phyloP scores from a whole-genome alignment of 2,329 filamentous ascomycete genomes.

The Verticillium zaregamsianum region DNA sequence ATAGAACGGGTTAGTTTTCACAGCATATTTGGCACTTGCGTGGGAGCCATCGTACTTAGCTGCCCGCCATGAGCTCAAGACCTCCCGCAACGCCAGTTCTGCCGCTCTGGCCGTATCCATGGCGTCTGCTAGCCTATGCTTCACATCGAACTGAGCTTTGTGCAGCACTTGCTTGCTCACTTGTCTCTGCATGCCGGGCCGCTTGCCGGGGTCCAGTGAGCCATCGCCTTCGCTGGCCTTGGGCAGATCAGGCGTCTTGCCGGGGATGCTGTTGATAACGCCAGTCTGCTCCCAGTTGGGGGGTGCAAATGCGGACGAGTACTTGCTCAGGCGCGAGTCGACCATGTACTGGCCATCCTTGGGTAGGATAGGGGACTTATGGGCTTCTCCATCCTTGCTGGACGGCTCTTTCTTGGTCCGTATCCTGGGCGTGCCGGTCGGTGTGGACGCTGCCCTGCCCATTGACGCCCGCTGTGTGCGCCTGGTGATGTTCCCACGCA shows the following conservation, averaged over 20 bases:
- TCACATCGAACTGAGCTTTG: conserved; percentile 61
- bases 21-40: conserved; percentile 3
- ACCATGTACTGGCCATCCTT: conserved; percentile 38
- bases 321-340: conserved; percentile 50
- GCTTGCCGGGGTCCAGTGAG: conserved; percentile 28
- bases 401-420: conserved; percentile 33
- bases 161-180: conserved; percentile 48
- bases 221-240: conserved; percentile 18
- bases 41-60: conserved; percentile 61
- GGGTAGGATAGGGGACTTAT: conserved; percentile 28
- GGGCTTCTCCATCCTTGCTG: conserved; percentile 8
- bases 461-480: conserved; percentile 70
- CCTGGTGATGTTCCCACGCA: conserved; percentile 81
- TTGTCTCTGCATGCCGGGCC: conserved; percentile 32
- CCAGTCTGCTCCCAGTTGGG: conserved; percentile 73
- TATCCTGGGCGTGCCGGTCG: conserved; percentile 44
- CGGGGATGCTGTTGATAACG: conserved; percentile 69
- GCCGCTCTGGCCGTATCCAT: conserved; percentile 77
- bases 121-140: conserved; percentile 62
- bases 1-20: conserved; percentile 8
- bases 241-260: conserved; percentile 21
- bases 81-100: conserved; percentile 78
- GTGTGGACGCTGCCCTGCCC: conserved; percentile 58
- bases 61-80: conserved; percentile 75
- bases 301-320: conserved; percentile 16